Conservation (phyloP, 208 protist species). For the Leishmania tropica region DNA sequence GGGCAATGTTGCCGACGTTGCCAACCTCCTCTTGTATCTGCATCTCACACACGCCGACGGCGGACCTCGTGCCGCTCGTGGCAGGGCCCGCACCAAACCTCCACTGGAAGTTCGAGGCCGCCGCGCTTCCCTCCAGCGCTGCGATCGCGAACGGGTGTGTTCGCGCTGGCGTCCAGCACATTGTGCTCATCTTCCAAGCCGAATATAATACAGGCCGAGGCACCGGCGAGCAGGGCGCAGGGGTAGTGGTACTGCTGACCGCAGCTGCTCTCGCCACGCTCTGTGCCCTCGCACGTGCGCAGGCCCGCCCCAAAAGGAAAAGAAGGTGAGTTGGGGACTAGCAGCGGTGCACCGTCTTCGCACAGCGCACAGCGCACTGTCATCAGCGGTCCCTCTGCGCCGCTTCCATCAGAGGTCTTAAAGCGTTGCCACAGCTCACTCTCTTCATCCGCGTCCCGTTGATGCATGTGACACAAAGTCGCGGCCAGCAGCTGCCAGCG, state of each 20-base stretch:
- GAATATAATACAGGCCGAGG: slow-evolving; percentile 53
- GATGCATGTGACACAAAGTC: slow-evolving; percentile 2
- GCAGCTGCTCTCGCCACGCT: slow-evolving; percentile 27
- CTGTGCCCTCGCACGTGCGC: slow-evolving; percentile 12
- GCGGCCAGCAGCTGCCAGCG: slow-evolving; percentile 34
- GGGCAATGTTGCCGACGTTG: not conserved
- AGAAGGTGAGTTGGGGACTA: not conserved
- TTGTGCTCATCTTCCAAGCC: slow-evolving; percentile 41
- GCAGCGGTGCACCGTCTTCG: not conserved
- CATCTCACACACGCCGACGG: not conserved
- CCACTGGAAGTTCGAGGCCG: slow-evolving; percentile 17
- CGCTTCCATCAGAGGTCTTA: not conserved
- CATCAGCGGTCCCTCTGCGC: not conserved
- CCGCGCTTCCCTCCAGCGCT: not conserved
- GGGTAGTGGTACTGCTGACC: slow-evolving; percentile 58
- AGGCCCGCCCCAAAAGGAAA: slow-evolving; percentile 19
- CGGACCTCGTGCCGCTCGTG: slow-evolving; percentile 21
- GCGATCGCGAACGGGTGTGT: slow-evolving; percentile 1
- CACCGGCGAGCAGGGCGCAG: slow-evolving; percentile 75
- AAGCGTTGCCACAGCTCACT: too few species aligned
- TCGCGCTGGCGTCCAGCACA: not conserved
- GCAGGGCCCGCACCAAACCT: slow-evolving; percentile 67
- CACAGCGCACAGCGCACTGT: slow-evolving; percentile 16
- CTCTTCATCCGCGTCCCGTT: not conserved
- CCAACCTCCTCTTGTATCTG: not conserved